Evolutionary conservation across 306 rosid genomes (phyloP).

Genomic region (Begonia fuchsioides): DNA sequence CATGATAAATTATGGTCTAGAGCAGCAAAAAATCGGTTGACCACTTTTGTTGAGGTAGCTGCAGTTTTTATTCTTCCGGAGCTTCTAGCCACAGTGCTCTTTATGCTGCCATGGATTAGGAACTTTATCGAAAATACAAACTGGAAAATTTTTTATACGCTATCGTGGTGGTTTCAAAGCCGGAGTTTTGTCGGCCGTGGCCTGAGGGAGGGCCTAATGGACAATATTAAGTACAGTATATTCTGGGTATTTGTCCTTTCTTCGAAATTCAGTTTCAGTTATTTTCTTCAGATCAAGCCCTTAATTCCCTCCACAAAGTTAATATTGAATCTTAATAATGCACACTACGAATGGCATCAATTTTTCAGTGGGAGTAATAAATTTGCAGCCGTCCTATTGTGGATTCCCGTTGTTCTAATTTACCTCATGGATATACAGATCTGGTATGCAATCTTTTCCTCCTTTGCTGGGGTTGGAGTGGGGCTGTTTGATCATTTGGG

Average conservation of each 20-base stretch:
- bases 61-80: constrained; percentile 57
- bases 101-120: constrained; percentile 71
- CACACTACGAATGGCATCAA: constrained; percentile 54
- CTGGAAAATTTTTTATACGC: constrained; percentile 66
- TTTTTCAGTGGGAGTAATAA: constrained; percentile 34
- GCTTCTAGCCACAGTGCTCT: constrained; percentile 50
- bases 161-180: constrained; percentile 94
- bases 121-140: constrained; percentile 72
- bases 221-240: constrained; percentile 58
- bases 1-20: constrained; percentile 46
- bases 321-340: constrained; percentile 23
- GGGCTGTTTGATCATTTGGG: constrained; percentile 89
- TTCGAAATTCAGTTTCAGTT: constrained; percentile 73
- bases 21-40: constrained; percentile 39
- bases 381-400: constrained; percentile 54
- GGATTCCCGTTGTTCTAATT: constrained; percentile 81
- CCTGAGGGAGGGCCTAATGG: constrained; percentile 78
- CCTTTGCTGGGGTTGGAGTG: constrained; percentile 69
- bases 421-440: constrained; percentile 93
- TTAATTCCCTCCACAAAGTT: constrained; percentile 62
- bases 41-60: constrained; percentile 48
- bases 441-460: constrained; percentile 85
- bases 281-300: constrained; percentile 82
- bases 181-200: constrained; percentile 90
- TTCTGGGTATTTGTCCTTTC: constrained; percentile 82